These are phyloP conservation scores for Ophidiomyces ophidiicola DNA, from an alignment of 2,329 filamentous ascomycete genomes.

Conservation along the genomic window DNA sequence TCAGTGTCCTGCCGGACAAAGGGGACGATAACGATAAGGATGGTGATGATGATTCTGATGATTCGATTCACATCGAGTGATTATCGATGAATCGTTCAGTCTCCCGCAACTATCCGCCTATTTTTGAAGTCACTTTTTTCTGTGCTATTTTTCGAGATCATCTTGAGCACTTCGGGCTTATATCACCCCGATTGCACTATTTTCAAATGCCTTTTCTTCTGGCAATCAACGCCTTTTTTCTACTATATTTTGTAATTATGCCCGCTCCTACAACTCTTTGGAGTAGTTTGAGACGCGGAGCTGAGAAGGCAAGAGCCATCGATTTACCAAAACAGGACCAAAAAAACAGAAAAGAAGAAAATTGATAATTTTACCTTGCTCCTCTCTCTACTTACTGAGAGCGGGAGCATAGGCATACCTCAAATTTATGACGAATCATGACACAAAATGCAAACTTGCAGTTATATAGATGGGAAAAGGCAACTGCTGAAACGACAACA, in stretches of 20 bases:
- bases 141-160: too few relatives aligned
- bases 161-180: too few relatives aligned
- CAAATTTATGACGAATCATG: not conserved
- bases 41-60: constrained; percentile 15
- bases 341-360: too few relatives aligned
- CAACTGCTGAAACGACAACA: constrained; percentile 3
- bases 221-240: too few relatives aligned
- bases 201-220: not conserved
- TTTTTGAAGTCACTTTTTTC: not conserved
- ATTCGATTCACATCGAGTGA: constrained; percentile 6
- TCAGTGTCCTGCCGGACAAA: constrained; percentile 30
- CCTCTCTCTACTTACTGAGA: too few relatives aligned
- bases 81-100: not conserved
- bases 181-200: not conserved
- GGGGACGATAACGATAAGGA: constrained; percentile 17
- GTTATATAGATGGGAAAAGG: constrained; percentile 7
- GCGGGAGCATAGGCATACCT: too few relatives aligned
- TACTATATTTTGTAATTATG: too few relatives aligned
- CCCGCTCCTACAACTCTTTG: too few relatives aligned
- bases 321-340: too few relatives aligned
- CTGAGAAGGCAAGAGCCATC: too few relatives aligned
- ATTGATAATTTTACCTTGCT: too few relatives aligned
- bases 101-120: not conserved
- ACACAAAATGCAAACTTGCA: constrained; percentile 1
- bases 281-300: too few relatives aligned